Evolutionary conservation across 2,329 filamentous ascomycete genomes (phyloP).

Genomic region (Paecilomyces formosus): DNA sequence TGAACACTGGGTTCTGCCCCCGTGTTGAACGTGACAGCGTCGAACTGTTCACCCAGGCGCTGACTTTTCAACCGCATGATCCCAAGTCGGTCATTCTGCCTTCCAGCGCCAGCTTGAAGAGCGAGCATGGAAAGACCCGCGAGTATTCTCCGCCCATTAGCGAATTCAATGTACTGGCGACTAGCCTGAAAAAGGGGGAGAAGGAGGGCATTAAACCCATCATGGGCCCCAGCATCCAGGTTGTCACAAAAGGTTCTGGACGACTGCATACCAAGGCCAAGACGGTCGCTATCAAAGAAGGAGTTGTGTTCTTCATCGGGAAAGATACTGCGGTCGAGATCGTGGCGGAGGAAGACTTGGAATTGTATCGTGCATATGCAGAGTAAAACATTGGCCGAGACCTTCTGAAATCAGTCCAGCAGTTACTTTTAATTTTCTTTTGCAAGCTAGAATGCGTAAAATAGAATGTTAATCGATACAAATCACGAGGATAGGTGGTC

Average conservation of each 20-base stretch:
- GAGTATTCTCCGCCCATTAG: constrained; percentile 60
- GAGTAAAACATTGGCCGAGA: constrained; percentile 14
- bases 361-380: constrained; percentile 42
- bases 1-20: constrained; percentile 69
- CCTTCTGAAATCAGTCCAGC: not conserved
- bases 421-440: not conserved
- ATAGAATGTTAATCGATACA: not conserved
- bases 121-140: constrained; percentile 52
- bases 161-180: constrained; percentile 64
- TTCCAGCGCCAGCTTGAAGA: constrained; percentile 30
- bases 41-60: constrained; percentile 54
- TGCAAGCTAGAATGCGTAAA: not conserved
- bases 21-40: constrained; percentile 55
- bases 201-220: constrained; percentile 50
- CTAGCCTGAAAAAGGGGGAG: constrained; percentile 50
- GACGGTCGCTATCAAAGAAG: constrained; percentile 50
- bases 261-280: constrained; percentile 48
- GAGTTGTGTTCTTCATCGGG: constrained; percentile 61
- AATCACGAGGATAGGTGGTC: not conserved
- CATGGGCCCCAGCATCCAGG: constrained; percentile 55
- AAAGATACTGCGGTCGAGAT: constrained; percentile 47
- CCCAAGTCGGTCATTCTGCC: constrained; percentile 50
- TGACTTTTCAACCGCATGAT: constrained; percentile 59
- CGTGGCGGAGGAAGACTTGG: constrained; percentile 35
- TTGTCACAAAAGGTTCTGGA: constrained; percentile 55